Base-by-base conservation (phyloP, 768 basidiomycete species). In the Termitomyces titanicus region DNA sequence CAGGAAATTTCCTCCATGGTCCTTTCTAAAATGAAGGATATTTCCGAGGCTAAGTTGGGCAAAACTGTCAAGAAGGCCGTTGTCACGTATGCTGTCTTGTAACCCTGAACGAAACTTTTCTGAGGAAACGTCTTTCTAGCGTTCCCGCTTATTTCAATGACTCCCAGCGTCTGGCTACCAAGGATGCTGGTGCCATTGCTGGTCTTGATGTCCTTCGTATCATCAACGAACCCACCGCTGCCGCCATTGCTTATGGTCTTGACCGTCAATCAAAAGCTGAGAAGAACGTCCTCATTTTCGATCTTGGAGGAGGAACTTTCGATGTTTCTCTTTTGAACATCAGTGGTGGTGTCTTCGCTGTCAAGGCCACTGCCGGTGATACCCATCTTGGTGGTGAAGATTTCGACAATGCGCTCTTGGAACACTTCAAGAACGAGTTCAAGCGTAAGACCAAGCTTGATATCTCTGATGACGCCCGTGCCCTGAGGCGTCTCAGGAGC, bases 1-100 rank as follows among this genome's bases (percentile, higher is more conserved):
- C 95, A 95, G 78, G 97, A 99, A 76, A 94, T 99, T 70, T 99
- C 97, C n/a, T 91, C 97, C 61, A 99, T 98, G 97, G 97, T 99
- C 65, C 87, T 99, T 66, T 83, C 81, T 61, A 99, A 99, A 81
- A 98, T 99, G 95, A 98, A 97, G 85, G 97, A 98, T 74, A 97
- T 95, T 66, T 93, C 96, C 43, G 97, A 99, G 79, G 93, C 96
- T 62, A 98, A 99, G 78, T 90, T 99, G 64, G 94, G 97, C 66
- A 96, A 95, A 82, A 87, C 88, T 45, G 94, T 98, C 73, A 94
- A 94, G 79, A 98, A 98, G 79, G 97, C 97, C 53, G 97, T 99
- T 61, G 88, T 99, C 75, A 97, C 94, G 93, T 94, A 74, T 62
- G 91, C 80, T 17, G 33, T 58, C 49, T 58, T 25, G 6, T 38